Evolutionary conservation across 306 rosid genomes (phyloP).

Genomic region (Argentina anserina): DNA sequence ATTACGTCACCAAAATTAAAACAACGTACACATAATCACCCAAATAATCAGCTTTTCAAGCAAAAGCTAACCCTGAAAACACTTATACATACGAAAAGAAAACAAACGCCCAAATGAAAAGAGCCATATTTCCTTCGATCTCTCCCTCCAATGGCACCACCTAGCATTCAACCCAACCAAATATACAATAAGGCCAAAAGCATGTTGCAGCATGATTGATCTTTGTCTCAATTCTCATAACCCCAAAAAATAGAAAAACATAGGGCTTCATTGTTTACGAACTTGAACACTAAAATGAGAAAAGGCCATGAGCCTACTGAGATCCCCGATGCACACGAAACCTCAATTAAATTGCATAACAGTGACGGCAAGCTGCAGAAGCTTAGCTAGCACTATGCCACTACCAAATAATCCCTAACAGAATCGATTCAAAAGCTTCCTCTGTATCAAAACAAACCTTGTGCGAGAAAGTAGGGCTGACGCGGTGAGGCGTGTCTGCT

Average conservation of each 20-base stretch:
- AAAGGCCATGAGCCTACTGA: neutral
- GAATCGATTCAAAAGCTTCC: constrained; percentile 1
- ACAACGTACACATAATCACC: neutral
- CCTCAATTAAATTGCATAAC: constrained; percentile 4
- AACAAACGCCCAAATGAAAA: constrained; percentile 5
- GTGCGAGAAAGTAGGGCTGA: neutral
- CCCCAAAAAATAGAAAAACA: constrained; percentile 1
- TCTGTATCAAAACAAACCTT: neutral
- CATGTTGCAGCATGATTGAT: constrained; percentile 1
- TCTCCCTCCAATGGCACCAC: constrained; percentile 9
- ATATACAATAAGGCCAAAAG: constrained; percentile 16
- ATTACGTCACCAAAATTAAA: neutral
- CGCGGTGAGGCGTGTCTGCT: constrained; percentile 21
- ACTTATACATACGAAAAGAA: neutral
- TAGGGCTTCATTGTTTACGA: neutral
- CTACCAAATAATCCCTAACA: constrained; percentile 19
- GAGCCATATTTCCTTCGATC: neutral
- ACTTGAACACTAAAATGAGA: neutral
- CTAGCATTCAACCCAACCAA: constrained; percentile 19
- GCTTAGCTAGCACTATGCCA: neutral
- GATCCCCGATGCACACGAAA: constrained; percentile 20
- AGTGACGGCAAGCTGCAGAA: neutral
- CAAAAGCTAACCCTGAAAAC: neutral
- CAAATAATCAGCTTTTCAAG: neutral
- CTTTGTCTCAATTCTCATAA: constrained; percentile 8